phyloP scores from a whole-genome alignment of 2,329 filamentous ascomycete genomes.

The Pseudogymnoascus sp. region DNA sequence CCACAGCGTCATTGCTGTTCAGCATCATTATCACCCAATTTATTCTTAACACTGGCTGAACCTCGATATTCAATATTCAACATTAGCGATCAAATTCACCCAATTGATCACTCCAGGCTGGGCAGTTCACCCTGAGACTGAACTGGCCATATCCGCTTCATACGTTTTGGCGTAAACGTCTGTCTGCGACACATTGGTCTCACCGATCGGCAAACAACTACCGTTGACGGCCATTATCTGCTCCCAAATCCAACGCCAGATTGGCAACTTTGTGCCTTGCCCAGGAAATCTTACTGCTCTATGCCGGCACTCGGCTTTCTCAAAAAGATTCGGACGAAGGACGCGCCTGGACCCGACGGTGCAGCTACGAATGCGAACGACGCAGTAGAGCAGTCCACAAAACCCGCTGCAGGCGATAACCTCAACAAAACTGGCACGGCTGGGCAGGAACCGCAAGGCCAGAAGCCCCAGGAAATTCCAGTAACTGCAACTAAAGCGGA shows the following conservation, averaged over 20 bases:
- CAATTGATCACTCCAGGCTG: neutral
- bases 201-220: slow-evolving; percentile 4
- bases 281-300: neutral
- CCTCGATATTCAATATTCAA: neutral
- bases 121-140: neutral
- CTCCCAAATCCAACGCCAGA: neutral
- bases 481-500: slow-evolving; percentile 24
- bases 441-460: slow-evolving; percentile 35
- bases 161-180: neutral
- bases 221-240: neutral
- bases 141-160: slow-evolving; percentile 5
- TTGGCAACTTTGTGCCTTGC: slow-evolving; percentile 4
- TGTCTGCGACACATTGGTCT: slow-evolving; percentile 2
- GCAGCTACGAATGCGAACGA: slow-evolving; percentile 7
- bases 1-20: slow-evolving; percentile 2
- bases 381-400: slow-evolving; percentile 31
- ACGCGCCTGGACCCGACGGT: slow-evolving; percentile 60
- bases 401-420: slow-evolving; percentile 59
- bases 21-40: slow-evolving; percentile 7
- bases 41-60: slow-evolving; percentile 1
- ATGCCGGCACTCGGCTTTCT: slow-evolving; percentile 97
- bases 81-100: neutral
- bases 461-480: slow-evolving; percentile 21
- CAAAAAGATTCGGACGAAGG: slow-evolving; percentile 98
- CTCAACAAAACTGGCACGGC: slow-evolving; percentile 58